phyloP scores from a whole-genome alignment of 2,329 filamentous ascomycete species.

The Pseudocercospora macadamiae region DNA sequence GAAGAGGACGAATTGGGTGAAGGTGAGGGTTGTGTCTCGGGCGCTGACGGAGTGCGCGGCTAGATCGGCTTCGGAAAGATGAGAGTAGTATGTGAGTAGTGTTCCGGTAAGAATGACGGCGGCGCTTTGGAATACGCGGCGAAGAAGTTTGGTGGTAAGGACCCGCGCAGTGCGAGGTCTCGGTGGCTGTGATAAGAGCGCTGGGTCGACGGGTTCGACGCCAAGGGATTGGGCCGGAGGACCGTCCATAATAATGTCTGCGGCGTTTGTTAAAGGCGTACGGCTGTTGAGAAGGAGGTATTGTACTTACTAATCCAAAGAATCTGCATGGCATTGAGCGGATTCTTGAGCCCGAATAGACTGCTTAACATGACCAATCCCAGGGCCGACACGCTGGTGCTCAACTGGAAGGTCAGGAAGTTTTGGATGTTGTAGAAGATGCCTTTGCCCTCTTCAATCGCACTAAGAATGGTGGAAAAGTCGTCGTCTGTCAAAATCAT shows the following conservation, averaged over 20 bases:
- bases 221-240: slow-evolving; percentile 95
- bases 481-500: slow-evolving; percentile 92
- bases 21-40: slow-evolving; percentile 98
- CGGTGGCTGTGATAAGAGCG: slow-evolving; percentile 90
- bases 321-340: slow-evolving; percentile 98
- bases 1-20: slow-evolving; percentile 97
- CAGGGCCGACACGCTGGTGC: slow-evolving; percentile 91
- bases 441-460: slow-evolving; percentile 97
- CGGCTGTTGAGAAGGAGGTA: too few relatives aligned
- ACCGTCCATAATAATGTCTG: slow-evolving; percentile 99
- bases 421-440: slow-evolving; percentile 99
- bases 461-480: slow-evolving; percentile 87
- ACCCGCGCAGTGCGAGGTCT: slow-evolving; percentile 85
- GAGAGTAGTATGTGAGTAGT: slow-evolving; percentile 84
- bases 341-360: slow-evolving; percentile 89
- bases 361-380: slow-evolving; percentile 91
- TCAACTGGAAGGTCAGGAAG: slow-evolving; percentile 97
- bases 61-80: slow-evolving; percentile 79
- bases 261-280: too few relatives aligned
- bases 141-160: slow-evolving; percentile 80
- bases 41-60: slow-evolving; percentile 67
- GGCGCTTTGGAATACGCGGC: slow-evolving; percentile 84
- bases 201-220: slow-evolving; percentile 90
- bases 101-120: slow-evolving; percentile 91
- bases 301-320: slow-evolving; percentile 99